Evolutionary conservation across 352 stramenopile species (phyloP).

Genomic region (Globisporangium okanoganense): DNA sequence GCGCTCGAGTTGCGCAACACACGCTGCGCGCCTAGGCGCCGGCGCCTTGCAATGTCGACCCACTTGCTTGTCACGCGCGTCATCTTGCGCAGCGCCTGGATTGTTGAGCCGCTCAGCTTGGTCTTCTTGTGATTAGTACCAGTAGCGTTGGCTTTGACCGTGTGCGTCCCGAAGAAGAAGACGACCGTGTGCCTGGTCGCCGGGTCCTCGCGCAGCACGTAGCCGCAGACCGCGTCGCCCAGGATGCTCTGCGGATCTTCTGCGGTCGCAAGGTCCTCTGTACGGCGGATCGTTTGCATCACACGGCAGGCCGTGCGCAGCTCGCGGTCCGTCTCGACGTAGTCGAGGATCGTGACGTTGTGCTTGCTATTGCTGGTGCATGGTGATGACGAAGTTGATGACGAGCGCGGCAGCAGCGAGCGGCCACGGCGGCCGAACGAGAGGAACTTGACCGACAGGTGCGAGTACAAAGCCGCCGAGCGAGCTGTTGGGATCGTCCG

Average conservation of each 20-base stretch:
- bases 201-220: slow-evolving; percentile 23
- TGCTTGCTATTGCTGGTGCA: not conserved
- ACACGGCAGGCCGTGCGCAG: slow-evolving; percentile 12
- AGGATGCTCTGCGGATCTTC: not conserved
- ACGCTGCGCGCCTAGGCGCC: slow-evolving; percentile 15
- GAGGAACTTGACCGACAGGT: slow-evolving; percentile 26
- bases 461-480: not conserved
- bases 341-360: slow-evolving; percentile 21
- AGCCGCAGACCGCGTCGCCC: slow-evolving; percentile 17
- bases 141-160: not conserved
- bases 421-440: slow-evolving; percentile 18
- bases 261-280: slow-evolving; percentile 2
- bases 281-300: slow-evolving; percentile 13
- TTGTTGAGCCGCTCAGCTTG: slow-evolving; percentile 2
- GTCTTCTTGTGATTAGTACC: not conserved
- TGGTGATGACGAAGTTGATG: not conserved
- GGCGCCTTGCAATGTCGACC: slow-evolving; percentile 17
- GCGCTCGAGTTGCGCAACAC: slow-evolving; percentile 8
- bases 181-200: slow-evolving; percentile 19
- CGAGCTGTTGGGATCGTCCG: slow-evolving; percentile 11
- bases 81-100: slow-evolving; percentile 18
- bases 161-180: slow-evolving; percentile 16
- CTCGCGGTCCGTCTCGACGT: slow-evolving; percentile 15
- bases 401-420: slow-evolving; percentile 4
- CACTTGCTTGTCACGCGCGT: slow-evolving; percentile 15